Evolutionary conservation across 306 rosid genomes (phyloP), one percentile per base, ranked within the genome.

Genomic region (Quercus cerris): DNA sequence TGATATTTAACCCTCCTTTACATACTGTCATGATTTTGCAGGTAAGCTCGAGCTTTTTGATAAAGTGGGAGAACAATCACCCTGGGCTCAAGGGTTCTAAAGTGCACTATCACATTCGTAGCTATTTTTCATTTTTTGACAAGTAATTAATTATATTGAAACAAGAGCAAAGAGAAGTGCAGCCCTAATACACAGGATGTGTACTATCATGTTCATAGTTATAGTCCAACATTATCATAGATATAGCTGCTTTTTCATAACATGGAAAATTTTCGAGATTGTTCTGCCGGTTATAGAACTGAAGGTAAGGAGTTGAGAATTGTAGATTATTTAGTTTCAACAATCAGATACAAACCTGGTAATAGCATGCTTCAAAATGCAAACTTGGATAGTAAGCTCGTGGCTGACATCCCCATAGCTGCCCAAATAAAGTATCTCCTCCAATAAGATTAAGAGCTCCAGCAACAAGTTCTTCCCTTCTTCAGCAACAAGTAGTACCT

Each of bases 321-420:
- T 66, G 7, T 18, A 30, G 22, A 31, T 66, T 66, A 18, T 7
- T 66, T 31, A 66, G 49, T 5, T 18, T 66, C 19, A 33, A 35
- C 71, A 67, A 33, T 44, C 49, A 33, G 71, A 59, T 46, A 27
- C 22, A 68, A 30, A 94, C 97, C 97, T 94, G 98, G 86, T 92
- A 94, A 83, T 92, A 94, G 76, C 98, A 91, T 68, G 97, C 94
- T 89, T 94, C 97, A 86, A 94, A 94, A 87, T 94, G 98, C 84
- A 92, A 80, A 83, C 97, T 83, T 67, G 97, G 98, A 79, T 90
- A 92, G 84, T 91, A 88, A 69, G 88, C 76, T 61, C 63, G 81
- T 22, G 94, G 91, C 20, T 71, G 89, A 79, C 98, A 91, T 23
- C 98, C 98, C 97, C 97, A 94, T 56, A 91, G 88, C 70, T 93